Base-by-base conservation (phyloP, 192 early-diverging fungal species). In the Backusella sp. region DNA sequence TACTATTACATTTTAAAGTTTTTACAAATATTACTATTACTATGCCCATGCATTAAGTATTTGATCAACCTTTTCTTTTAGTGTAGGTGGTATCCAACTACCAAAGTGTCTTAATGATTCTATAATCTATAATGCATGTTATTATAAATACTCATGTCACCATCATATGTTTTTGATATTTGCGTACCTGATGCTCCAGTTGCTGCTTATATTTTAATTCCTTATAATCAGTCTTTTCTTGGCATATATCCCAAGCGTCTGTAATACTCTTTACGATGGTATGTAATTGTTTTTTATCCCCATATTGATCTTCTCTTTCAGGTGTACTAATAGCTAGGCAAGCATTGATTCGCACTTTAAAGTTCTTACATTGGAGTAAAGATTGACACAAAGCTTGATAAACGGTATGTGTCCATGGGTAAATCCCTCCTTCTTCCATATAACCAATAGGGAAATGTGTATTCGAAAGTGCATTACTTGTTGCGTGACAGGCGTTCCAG, bases 401-500 rank as follows among this genome's bases (percentile, higher is more conserved):
- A 15, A 95, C 76, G 30, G 52, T 36, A 0, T 42, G 26, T 17
- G 89, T 90, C 83, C 88, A 91, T 12, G 77, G 83, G 28, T 80
- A 78, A 42, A 80, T 68, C 2, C 76, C 69, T 0, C 73, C 78
- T n/a, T 84, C 80, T 32, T 77, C 30, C 49, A 77, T 76, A 53
- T 84, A 86, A 23, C 83, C 86, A n/a, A 92, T 84, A 19, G 90
- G 92, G 71, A 91, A 86, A 32, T 80, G 65, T 14, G 78, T 36
- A 46, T 87, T 86, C 1, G 75, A 56, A 4, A 95, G 80, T n/a
- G 92, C 85, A 69, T 92, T 92, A 44, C 83, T 78, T 30, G 91
- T 82, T 2, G 90, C 89, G 75, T 94, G 85, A 81, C 92, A 93
- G 0, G 92, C 91, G 78, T 95, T 95, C 94, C 92, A 95, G 7